Evolutionary conservation across 306 rosid species (phyloP).

Genomic region (Ziziphus jujuba): DNA sequence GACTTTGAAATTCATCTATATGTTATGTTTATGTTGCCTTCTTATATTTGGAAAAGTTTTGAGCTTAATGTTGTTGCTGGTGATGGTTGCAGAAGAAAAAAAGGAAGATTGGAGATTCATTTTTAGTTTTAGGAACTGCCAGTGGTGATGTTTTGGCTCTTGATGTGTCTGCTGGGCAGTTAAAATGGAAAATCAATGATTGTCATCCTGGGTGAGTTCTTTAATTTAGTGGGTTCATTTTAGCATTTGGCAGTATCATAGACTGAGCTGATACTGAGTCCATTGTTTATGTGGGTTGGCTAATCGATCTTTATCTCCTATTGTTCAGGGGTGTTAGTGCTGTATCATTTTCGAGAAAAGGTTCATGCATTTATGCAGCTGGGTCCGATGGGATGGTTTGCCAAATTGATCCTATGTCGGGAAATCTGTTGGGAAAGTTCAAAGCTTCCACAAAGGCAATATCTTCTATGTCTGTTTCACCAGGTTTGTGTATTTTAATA

Average conservation of each 20-base stretch:
- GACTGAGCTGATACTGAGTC: neutral
- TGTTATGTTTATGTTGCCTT: neutral
- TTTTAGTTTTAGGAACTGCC: conserved; percentile 87
- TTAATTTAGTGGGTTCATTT: neutral
- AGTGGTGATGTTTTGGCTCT: conserved; percentile 87
- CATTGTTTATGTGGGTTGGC: neutral
- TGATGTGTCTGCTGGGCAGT: conserved; percentile 76
- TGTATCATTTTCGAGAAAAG: conserved; percentile 61
- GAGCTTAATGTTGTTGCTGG: neutral
- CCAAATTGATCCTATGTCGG: conserved; percentile 59
- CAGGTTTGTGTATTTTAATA: conserved; percentile 46
- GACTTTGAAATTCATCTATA: neutral
- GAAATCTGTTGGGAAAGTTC: conserved; percentile 74
- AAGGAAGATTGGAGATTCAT: conserved; percentile 66
- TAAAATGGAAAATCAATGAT: conserved; percentile 72
- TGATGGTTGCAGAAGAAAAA: conserved; percentile 62
- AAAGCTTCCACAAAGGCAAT: conserved; percentile 82
- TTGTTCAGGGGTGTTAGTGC: conserved; percentile 77
- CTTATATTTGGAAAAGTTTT: neutral
- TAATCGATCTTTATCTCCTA: conserved; percentile 20
- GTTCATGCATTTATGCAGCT: conserved; percentile 58
- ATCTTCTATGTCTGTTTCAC: conserved; percentile 72
- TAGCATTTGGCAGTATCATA: neutral
- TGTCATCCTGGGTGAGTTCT: conserved; percentile 88
- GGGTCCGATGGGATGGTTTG: conserved; percentile 91